Evolutionary conservation across 2,329 filamentous ascomycete genomes (phyloP), one percentile per base, ranked within the genome.

Genomic region (Beauveria asiatica): DNA sequence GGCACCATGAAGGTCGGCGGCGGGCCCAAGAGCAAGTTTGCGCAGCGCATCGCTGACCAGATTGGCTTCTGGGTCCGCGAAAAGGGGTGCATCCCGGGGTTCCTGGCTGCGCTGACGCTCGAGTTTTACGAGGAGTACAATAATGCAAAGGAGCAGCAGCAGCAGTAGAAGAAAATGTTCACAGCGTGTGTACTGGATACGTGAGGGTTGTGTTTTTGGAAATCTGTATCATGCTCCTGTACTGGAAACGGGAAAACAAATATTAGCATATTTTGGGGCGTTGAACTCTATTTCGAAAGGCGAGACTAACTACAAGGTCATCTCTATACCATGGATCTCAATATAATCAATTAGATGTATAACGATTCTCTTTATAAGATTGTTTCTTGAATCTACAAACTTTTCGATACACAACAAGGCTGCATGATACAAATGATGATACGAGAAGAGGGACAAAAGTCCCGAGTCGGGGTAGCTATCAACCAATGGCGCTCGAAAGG

Each of bases 1-100:
- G 94, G 93, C 8, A 97, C 92, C 1, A 99, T 99, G 94, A 99
- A 99, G 80, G 89, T 99, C 61, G 90, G 88, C 39, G 94, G 94
- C 1, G 94, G 94, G 0, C 90, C 92, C 1, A 83, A 89, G 69
- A 95, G 90, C 70, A 81, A 85, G 13, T 99, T 99, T 74, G 94
- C 92, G 1, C 77, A 83, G 59, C 87, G 92, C 73, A 96, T 99
- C 64, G 83, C 83, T 65, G 88, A 90, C 68, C 84, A 92, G 71
- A 93, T 97, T 69, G 88, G 91, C 65, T 97, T 96, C 73, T 99
- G 94, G 93, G 93, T 97, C 1, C 84, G 95, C 69, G 92, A 94
- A 67, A 86, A 92, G 76, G 92, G 92, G 51, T 93, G 93, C 72
- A 95, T 97, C 64, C 93, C 93, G 5, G 93, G 92, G 60, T 96